phyloP scores from a whole-genome alignment of 2,329 filamentous ascomycete genomes.

The Ceratocystis destructans region DNA sequence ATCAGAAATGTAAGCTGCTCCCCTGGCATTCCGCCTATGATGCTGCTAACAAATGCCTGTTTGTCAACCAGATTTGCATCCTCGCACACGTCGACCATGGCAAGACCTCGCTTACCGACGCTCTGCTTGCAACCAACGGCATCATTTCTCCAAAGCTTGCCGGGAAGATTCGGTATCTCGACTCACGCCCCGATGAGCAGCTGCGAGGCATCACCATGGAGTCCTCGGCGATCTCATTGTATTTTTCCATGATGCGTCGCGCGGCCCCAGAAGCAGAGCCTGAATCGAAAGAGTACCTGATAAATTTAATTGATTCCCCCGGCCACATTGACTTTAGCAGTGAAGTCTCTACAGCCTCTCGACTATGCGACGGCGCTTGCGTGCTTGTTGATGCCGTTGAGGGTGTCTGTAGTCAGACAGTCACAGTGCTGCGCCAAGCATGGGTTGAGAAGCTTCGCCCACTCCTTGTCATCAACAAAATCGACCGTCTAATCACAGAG shows the following conservation, averaged over 20 bases:
- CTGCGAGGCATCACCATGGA: slow-evolving; percentile 98
- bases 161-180: slow-evolving; percentile 93
- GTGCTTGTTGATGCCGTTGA: slow-evolving; percentile 94
- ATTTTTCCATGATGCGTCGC: slow-evolving; percentile 80
- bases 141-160: slow-evolving; percentile 97
- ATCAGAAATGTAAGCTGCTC: slow-evolving; percentile 66
- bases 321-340: slow-evolving; percentile 98
- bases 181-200: slow-evolving; percentile 93
- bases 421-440: slow-evolving; percentile 85
- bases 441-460: slow-evolving; percentile 96
- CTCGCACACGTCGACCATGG: slow-evolving; percentile 95
- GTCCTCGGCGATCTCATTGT: slow-evolving; percentile 91
- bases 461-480: slow-evolving; percentile 93
- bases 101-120: slow-evolving; percentile 93
- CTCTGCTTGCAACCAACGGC: slow-evolving; percentile 93
- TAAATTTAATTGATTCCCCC: slow-evolving; percentile 95
- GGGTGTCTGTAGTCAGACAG: slow-evolving; percentile 95
- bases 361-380: slow-evolving; percentile 85
- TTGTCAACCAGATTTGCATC: slow-evolving; percentile 62
- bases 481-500: slow-evolving; percentile 88
- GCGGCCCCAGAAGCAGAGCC: slow-evolving; percentile 53
- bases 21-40: not conserved
- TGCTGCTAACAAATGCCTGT: slow-evolving; percentile 17
- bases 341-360: slow-evolving; percentile 89
- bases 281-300: slow-evolving; percentile 74